Percentiles rank a stretch among this genome's conserved stretches.
Conservation (phyloP, 345 rosid genomes). For the Brassica napus region DNA sequence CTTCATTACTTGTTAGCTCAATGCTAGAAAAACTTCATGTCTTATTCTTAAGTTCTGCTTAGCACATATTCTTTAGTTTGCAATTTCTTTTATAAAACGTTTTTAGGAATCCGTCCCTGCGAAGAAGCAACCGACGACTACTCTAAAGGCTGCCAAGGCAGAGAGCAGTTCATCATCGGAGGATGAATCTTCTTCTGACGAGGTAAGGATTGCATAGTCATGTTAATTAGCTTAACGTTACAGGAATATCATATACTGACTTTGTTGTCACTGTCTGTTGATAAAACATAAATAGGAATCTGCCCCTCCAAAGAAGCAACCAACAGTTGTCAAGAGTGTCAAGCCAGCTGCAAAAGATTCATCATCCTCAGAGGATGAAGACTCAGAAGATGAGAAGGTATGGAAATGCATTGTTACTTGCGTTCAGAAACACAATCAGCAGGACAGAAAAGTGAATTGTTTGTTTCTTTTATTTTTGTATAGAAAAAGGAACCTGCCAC, state of each 20-base stretch:
- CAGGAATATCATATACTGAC: background rate
- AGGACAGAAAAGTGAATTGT: background rate
- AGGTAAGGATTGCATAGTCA: slow-evolving; percentile 26
- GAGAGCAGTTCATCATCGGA: slow-evolving; percentile 42
- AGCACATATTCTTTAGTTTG: background rate
- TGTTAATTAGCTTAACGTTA: background rate
- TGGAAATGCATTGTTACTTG: background rate
- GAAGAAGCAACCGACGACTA: slow-evolving; percentile 13
- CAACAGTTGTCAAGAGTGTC: slow-evolving; percentile 31
- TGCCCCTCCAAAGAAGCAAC: slow-evolving; percentile 21
- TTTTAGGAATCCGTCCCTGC: slow-evolving; percentile 33
- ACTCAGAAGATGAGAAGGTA: slow-evolving; percentile 18
- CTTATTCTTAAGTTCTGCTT: background rate
- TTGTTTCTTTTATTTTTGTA: background rate
- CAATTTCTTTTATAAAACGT: background rate
- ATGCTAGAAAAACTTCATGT: background rate
- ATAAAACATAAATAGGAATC: slow-evolving; percentile 29
- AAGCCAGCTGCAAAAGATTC: slow-evolving; percentile 39
- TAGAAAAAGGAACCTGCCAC: slow-evolving; percentile 7
- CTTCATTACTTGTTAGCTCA: background rate
- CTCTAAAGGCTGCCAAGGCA: slow-evolving; percentile 5
- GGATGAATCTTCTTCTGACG: slow-evolving; percentile 42
- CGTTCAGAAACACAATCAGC: background rate
- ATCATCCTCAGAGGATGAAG: slow-evolving; percentile 32
- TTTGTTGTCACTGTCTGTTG: background rate